Percentiles rank a stretch among this genome's conserved stretches.
These are phyloP conservation scores for Petunia secreta DNA, from an alignment of 257 asterid genomes.

Conservation along the genomic window DNA sequence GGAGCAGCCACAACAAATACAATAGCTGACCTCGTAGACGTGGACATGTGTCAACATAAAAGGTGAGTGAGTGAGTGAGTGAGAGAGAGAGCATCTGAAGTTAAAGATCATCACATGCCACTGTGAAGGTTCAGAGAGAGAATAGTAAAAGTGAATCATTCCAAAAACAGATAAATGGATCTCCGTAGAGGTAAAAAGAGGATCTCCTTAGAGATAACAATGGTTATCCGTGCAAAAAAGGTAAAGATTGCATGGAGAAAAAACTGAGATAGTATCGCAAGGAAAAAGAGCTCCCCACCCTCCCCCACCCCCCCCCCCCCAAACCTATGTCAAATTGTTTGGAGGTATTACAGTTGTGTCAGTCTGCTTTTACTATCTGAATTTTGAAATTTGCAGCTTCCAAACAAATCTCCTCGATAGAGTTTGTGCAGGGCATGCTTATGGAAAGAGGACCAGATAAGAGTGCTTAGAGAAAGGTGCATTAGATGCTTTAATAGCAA, in stretches of 20 bases:
- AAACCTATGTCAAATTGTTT: conserved; percentile 1
- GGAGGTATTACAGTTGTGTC: conserved; percentile 9
- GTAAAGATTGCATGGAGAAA: no score
- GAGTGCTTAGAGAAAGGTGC: conserved; percentile 6
- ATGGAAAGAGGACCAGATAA: conserved; percentile 15
- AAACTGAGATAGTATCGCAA: no score
- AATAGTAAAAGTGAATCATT: neutral
- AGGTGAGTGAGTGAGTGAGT: neutral
- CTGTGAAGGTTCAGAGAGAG: conserved; percentile 5
- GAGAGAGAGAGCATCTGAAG: neutral
- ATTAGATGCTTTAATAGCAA: conserved; percentile 13
- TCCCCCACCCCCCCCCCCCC: no score
- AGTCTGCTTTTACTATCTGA: neutral
- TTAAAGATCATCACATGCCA: neutral
- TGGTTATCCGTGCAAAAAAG: no score
- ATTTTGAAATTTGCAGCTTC: conserved; percentile 13
- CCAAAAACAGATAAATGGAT: no score
- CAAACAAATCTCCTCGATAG: conserved; percentile 8
- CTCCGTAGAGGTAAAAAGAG: no score
- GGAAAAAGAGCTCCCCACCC: no score
- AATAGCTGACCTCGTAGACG: neutral
- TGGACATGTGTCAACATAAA: neutral
- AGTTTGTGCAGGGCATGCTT: neutral
- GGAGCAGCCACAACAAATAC: conserved; percentile 8
- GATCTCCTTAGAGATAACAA: no score